Conservation (phyloP, 805 yeast genomes). For the Blastobotrys peoriensis region DNA sequence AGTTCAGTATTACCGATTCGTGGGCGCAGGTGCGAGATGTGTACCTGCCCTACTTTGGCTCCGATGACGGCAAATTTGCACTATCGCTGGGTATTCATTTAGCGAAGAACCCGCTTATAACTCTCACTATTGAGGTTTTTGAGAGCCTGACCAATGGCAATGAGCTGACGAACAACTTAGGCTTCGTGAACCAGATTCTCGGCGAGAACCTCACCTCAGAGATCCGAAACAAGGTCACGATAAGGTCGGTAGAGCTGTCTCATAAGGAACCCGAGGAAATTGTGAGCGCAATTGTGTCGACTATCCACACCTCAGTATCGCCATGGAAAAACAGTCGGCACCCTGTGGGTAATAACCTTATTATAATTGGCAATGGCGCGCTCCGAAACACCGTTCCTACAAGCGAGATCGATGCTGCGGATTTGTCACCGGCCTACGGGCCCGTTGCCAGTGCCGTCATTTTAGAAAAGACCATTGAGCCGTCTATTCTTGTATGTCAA, state of each 20-base stretch:
- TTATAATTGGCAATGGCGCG: background rate
- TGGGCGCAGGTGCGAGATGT: conserved; percentile 2
- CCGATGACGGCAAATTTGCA: conserved; percentile 13
- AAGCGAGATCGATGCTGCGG: background rate
- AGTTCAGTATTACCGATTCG: conserved; percentile 12
- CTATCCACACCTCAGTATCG: background rate
- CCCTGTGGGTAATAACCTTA: background rate
- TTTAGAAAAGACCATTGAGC: background rate
- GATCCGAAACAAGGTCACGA: background rate
- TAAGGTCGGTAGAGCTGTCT: background rate
- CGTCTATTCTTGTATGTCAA: background rate
- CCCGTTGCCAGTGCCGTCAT: background rate
- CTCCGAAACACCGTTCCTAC: background rate
- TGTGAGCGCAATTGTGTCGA: background rate
- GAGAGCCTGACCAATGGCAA: background rate
- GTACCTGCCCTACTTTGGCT: conserved; percentile 16
- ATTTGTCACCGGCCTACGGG: background rate
- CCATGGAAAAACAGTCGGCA: background rate
- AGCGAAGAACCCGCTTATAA: background rate
- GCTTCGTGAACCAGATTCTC: background rate
- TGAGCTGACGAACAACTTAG: background rate
- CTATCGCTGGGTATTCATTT: conserved; percentile 6
- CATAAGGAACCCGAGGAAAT: background rate
- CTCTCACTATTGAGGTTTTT: background rate
- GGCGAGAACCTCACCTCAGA: background rate